Evolutionary conservation across 164 flowering plant species (phyloP).

Genomic region (Umbilicus rupestris): DNA sequence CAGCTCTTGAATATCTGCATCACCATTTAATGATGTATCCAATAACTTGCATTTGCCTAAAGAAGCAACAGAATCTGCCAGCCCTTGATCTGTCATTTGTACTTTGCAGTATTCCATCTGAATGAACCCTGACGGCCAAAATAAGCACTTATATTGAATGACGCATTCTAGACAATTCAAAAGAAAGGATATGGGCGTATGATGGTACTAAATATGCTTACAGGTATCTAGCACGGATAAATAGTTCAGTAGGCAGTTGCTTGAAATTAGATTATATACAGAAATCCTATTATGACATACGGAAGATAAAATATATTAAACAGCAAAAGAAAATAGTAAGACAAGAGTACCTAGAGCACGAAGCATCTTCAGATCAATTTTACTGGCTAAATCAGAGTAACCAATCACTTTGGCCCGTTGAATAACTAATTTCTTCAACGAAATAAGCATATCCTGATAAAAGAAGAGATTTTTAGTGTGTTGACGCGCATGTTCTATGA

Average conservation of each 20-base stretch:
- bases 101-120: slow-evolving; percentile 31
- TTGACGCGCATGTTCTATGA: no score
- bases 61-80: slow-evolving; percentile 9
- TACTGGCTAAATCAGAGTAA: not conserved
- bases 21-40: slow-evolving; percentile 13
- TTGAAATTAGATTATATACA: not conserved
- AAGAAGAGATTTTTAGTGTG: not conserved
- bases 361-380: slow-evolving; percentile 6
- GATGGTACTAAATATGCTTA: no score
- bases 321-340: not conserved
- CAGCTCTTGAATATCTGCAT: slow-evolving; percentile 22
- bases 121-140: slow-evolving; percentile 10
- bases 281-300: not conserved
- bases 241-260: not conserved
- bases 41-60: slow-evolving; percentile 26
- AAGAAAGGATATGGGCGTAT: not conserved
- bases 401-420: slow-evolving; percentile 1
- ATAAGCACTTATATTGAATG: not conserved
- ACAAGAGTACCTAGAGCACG: slow-evolving; percentile 16
- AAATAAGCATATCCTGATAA: slow-evolving; percentile 9
- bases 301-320: not conserved
- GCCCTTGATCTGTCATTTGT: slow-evolving; percentile 17
- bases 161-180: not conserved
- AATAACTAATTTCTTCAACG: not conserved
- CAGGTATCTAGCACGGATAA: not conserved